These are phyloP conservation scores for Aspergillus sp. DNA, from an alignment of 2,329 filamentous ascomycete species.

Conservation along the genomic window DNA sequence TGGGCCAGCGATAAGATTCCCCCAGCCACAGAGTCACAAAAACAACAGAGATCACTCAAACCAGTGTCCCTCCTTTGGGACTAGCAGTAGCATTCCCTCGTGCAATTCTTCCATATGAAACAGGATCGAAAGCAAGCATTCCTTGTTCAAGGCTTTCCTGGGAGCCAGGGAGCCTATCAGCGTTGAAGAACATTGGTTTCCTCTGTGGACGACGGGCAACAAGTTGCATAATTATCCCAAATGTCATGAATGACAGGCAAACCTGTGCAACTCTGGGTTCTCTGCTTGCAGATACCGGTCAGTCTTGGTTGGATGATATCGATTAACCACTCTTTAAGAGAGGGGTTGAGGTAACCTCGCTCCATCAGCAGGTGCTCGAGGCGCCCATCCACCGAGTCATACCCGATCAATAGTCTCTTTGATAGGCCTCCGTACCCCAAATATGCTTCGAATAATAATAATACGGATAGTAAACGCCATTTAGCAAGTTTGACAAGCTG, in stretches of 20 bases:
- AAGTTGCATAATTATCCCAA: neutral
- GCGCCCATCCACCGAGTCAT: neutral
- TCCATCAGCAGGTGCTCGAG: neutral
- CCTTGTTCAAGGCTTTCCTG: neutral
- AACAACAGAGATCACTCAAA: slow-evolving; percentile 4
- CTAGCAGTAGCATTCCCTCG: slow-evolving; percentile 4
- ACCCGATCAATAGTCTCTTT: neutral
- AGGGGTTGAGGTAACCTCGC: slow-evolving; percentile 10
- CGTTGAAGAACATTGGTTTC: slow-evolving; percentile 1
- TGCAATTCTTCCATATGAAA: slow-evolving; percentile 20
- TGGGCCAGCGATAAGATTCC: slow-evolving; percentile 13
- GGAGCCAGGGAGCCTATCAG: neutral
- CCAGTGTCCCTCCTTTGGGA: neutral
- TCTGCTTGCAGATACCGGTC: neutral
- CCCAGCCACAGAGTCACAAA: slow-evolving; percentile 8
- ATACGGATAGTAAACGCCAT: no score
- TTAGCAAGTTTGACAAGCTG: neutral
- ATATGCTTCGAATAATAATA: neutral
- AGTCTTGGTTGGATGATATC: slow-evolving; percentile 1
- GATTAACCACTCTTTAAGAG: neutral
- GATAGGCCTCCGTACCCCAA: neutral
- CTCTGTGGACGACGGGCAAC: neutral
- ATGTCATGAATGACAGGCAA: slow-evolving; percentile 1
- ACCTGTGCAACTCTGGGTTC: neutral
- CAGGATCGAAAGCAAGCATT: slow-evolving; percentile 1